Base-by-base conservation (phyloP, 2,329 filamentous ascomycete species). In the Cladosporium sp. region DNA sequence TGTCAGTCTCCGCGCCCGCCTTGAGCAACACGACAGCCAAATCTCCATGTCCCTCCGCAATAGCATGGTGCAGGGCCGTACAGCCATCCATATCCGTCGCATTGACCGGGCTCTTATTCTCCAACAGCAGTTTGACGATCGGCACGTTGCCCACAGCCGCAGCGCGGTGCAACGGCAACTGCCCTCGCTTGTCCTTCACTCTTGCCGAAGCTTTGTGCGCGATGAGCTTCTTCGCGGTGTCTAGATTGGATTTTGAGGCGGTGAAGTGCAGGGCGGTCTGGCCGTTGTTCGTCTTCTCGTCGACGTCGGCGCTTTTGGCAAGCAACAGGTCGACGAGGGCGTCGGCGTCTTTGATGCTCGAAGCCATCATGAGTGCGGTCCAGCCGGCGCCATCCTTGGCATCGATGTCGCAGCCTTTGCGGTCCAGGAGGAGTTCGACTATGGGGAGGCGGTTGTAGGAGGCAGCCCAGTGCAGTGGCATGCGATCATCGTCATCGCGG, bases 391-490 rank as follows among this genome's bases (percentile, higher is more conserved):
- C 89, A 74, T 96, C 92, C 80, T 92, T 87, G 21, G 89, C 89
- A 78, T 98, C 93, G 0, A 91, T 86, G 75, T 98, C 92, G 74
- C 97, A 97, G 66, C 84, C 83, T 72, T 89, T 89, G 67, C 84
- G 82, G 65, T 91, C 84, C 2, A 90, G 84, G 4, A 98, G 83
- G 23, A 94, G 76, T 59, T 90, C 83, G 21, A 91, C 88, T 66
- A 97, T 92, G 28, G 89, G 85, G 7, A 89, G 79, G 70, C 88
- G 89, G 76, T 95, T 96, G 78, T 91, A 90, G 26, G 93, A 95
- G 1, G 88, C 87, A 0, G 95, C 94, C 95, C 95, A 99, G 82
- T 99, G 95, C 65, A 98, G 88, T 2, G 95, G 89, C 44, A 97
- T 86, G 53, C 95, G 91, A 18, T 92, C 92, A 77, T 99, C 95